Conservation (phyloP, 345 rosid species). For the Brassica napus region Da-Ae NC_063452.1:59785501-59786000, state of each 20-base stretch:
- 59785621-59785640: no score
- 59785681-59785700: neutral
- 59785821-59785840: neutral
- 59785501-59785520: slow-evolving; percentile 16
- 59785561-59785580: neutral
- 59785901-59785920: no score
- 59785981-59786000: slow-evolving; percentile 24
- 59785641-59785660: no score
- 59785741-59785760: neutral
- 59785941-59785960: no score
- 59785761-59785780: neutral
- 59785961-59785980: no score
- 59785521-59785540: neutral
- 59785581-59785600: neutral
- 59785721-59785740: neutral
- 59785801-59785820: neutral
- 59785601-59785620: neutral
- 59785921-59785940: no score
- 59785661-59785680: no score
- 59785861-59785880: no score
- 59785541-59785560: neutral
- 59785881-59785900: no score
- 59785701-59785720: neutral
- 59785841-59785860: neutral
- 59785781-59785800: neutral